These are phyloP conservation scores for Mucor circinelloides DNA, from an alignment of 371 early-diverging fungal genomes.

Conservation along the genomic window DNA sequence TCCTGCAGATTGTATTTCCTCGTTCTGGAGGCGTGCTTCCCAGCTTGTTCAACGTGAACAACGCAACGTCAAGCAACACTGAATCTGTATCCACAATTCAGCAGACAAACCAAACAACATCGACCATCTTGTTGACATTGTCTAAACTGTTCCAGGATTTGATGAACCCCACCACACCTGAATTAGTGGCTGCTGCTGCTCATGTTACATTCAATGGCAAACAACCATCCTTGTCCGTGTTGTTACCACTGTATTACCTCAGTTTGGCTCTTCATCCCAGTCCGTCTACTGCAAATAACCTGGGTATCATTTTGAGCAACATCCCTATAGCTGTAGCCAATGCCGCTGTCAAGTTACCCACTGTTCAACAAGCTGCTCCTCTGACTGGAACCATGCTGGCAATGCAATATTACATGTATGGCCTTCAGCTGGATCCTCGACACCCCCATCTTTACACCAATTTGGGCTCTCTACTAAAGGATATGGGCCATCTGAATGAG, in stretches of 20 bases:
- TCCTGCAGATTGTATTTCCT: slow-evolving; percentile 62
- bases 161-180: slow-evolving; percentile 50
- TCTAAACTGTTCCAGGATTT: slow-evolving; percentile 88
- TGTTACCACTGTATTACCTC: slow-evolving; percentile 83
- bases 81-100: slow-evolving; percentile 34
- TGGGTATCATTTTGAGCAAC: slow-evolving; percentile 82
- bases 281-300: slow-evolving; percentile 88
- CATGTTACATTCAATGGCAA: slow-evolving; percentile 32
- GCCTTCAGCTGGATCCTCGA: slow-evolving; percentile 77
- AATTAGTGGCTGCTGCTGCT: slow-evolving; percentile 47
- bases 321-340: slow-evolving; percentile 65
- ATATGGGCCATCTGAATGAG: slow-evolving; percentile 82
- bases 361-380: slow-evolving; percentile 21
- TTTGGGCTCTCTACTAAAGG: slow-evolving; percentile 86
- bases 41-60: slow-evolving; percentile 32
- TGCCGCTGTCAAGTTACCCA: slow-evolving; percentile 43
- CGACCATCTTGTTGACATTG: slow-evolving; percentile 78
- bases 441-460: slow-evolving; percentile 92
- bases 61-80: slow-evolving; percentile 9
- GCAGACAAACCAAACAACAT: slow-evolving; percentile 76
- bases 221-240: slow-evolving; percentile 62
- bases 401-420: slow-evolving; percentile 86
- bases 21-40: slow-evolving; percentile 68
- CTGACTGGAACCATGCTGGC: slow-evolving; percentile 68
- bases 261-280: slow-evolving; percentile 80